Conservation (phyloP, 1,284 basidiomycete genomes). For the Ganoderma boninense region DNA sequence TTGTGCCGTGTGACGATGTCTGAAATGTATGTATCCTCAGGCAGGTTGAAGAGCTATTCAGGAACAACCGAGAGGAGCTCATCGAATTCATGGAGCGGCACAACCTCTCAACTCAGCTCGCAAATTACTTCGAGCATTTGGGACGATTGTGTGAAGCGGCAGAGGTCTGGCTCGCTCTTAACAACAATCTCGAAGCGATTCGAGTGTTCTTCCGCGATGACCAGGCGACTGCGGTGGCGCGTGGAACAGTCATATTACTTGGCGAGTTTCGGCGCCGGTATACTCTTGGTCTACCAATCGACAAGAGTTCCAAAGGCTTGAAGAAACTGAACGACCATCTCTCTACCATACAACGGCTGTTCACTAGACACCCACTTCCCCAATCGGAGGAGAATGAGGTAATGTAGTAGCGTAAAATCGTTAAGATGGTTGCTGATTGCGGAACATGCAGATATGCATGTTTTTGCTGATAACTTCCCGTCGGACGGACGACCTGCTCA, state of each 20-base stretch:
- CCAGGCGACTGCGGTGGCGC: slow-evolving; percentile 35
- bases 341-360: background rate
- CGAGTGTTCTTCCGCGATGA: slow-evolving; percentile 45
- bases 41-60: slow-evolving; percentile 51
- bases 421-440: too few species aligned
- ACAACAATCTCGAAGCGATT: slow-evolving; percentile 56
- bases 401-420: background rate
- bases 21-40: background rate
- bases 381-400: background rate
- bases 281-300: background rate
- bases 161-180: slow-evolving; percentile 58
- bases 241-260: slow-evolving; percentile 29
- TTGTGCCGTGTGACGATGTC: background rate
- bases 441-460: background rate
- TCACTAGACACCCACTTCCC: background rate
- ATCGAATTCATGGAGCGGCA: slow-evolving; percentile 59
- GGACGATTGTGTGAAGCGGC: slow-evolving; percentile 59
- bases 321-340: background rate
- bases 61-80: slow-evolving; percentile 50
- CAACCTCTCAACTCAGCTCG: slow-evolving; percentile 57
- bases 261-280: slow-evolving; percentile 30
- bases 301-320: background rate
- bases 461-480: background rate
- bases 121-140: slow-evolving; percentile 52
- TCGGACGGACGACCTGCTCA: background rate